Evolutionary conservation across 2,329 filamentous ascomycete genomes (phyloP), one percentile per base, ranked within the genome.

Genomic region (Fusarium solani-melongenae): DNA sequence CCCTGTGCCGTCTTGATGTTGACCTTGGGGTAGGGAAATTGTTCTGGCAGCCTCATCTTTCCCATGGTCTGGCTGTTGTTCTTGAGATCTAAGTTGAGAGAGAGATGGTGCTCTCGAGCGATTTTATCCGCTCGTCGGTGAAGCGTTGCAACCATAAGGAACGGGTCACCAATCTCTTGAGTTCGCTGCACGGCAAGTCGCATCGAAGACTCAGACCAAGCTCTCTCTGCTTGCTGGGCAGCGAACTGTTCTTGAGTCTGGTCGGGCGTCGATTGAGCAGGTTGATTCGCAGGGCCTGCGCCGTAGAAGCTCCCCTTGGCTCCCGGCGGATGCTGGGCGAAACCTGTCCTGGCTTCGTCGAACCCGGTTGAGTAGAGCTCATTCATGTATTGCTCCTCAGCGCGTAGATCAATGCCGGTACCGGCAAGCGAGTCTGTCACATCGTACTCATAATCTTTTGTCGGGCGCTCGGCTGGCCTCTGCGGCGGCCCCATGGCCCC

Each of bases 331-430:
- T 92, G 89, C 7, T 83, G 80, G 20, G 82, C 76, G 24, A 89
- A 83, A 15, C 91, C 84, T 55, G 87, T 85, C 78, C 87, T 82
- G 60, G 87, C 82, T 75, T 90, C 85, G 27, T 86, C 84, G 68
- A 85, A 86, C 10, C 86, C 78, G 36, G 81, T 87, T 51, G 89
- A 88, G 79, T 91, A 92, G 65, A 91, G 86, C 67, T 90, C 91
- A 51, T 94, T 92, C 81, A 96, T 87, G 74, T 91, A 93, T 76
- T 95, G 93, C 79, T 97, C 94, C 81, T 98, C 95, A 73, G 94
- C 94, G 67, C 92, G 91, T 55, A 98, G 83, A 84, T 98, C 94
- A 72, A 98, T 94, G 58, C 94, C 95, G 17, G 94, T 96, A 20
- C 93, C 94, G 20, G 92, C 92, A 63, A 98, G 83, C 59, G 95